A percentile compares a stretch with the other conserved stretches of the same genome.
These are phyloP conservation scores for Phytomonas francai DNA, from an alignment of 208 protist genomes.

Conservation along the genomic window DNA sequence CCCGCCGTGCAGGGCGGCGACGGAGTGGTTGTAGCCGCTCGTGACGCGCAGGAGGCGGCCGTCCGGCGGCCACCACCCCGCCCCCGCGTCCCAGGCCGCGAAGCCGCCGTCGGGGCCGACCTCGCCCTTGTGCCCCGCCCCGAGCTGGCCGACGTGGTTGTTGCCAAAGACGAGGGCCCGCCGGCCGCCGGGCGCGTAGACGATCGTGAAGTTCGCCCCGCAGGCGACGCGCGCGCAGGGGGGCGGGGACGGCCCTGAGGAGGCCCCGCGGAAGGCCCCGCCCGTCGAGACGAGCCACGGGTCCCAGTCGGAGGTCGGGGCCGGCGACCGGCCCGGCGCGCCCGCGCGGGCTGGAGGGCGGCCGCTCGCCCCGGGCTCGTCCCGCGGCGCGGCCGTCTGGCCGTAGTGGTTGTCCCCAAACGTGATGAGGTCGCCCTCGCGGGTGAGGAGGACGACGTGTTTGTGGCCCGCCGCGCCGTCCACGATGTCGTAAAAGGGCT, in stretches of 20 bases:
- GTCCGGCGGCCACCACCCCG: slow-evolving; percentile 34
- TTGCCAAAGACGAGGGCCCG: slow-evolving; percentile 57
- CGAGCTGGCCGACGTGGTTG: slow-evolving; percentile 73
- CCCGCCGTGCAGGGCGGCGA: slow-evolving; percentile 36
- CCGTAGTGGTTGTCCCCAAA: slow-evolving; percentile 15
- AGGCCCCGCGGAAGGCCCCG: slow-evolving; percentile 41
- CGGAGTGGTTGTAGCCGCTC: slow-evolving; percentile 56
- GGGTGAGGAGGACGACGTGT: background rate
- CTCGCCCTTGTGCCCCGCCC: slow-evolving; percentile 38
- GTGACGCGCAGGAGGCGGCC: slow-evolving; percentile 19
- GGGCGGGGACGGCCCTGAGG: slow-evolving; percentile 9
- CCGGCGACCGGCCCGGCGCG: background rate
- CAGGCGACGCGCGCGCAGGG: slow-evolving; percentile 21
- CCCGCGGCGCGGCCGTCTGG: slow-evolving; percentile 11
- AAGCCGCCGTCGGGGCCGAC: slow-evolving; percentile 13
- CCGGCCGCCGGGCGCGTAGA: slow-evolving; percentile 39
- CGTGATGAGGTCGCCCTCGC: slow-evolving; percentile 25
- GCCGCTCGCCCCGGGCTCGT: background rate
- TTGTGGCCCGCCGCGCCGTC: slow-evolving; percentile 9
- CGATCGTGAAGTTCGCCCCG: slow-evolving; percentile 58
- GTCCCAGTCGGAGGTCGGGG: background rate
- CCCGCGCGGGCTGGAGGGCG: background rate
- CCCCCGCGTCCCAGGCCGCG: slow-evolving; percentile 33
- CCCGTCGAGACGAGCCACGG: slow-evolving; percentile 23
- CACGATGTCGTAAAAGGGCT: slow-evolving; percentile 24